A percentile compares a stretch with the other conserved stretches of the same genome.
Conservation (phyloP, 140 eudicot genomes). For the Oenanthe javanica region DNA sequence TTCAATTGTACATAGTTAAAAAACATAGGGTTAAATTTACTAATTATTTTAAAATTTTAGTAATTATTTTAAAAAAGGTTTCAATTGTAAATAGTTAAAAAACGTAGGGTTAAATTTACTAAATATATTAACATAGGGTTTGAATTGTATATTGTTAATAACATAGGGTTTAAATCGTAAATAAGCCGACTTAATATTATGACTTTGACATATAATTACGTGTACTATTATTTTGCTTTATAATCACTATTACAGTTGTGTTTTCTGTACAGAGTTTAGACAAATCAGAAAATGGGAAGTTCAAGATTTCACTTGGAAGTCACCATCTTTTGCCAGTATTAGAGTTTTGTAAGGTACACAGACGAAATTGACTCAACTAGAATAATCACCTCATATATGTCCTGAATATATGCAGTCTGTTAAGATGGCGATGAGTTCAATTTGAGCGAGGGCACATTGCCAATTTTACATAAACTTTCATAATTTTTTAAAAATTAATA, state of each 20-base stretch:
- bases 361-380: neutral
- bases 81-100: too few species aligned
- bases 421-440: neutral
- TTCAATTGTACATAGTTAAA: too few species aligned
- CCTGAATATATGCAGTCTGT: neutral
- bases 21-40: too few species aligned
- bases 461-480: neutral
- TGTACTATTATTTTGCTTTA: conserved; percentile 6
- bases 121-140: too few species aligned
- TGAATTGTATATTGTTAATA: too few species aligned
- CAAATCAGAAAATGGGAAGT: conserved; percentile 53
- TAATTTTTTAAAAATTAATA: neutral
- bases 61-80: too few species aligned
- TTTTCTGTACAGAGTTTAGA: conserved; percentile 55
- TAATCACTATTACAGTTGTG: neutral
- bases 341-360: conserved; percentile 71
- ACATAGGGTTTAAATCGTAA: too few species aligned
- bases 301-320: conserved; percentile 57
- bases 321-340: conserved; percentile 78
- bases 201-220: neutral
- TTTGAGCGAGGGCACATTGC: neutral
- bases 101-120: too few species aligned
- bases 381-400: neutral
- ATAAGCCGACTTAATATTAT: neutral
- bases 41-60: too few species aligned